Percentiles rank a stretch among this genome's conserved stretches.
phyloP scores from a whole-genome alignment of 495 filamentous ascomycete genomes.

The Xylaria palmicola region DNA sequence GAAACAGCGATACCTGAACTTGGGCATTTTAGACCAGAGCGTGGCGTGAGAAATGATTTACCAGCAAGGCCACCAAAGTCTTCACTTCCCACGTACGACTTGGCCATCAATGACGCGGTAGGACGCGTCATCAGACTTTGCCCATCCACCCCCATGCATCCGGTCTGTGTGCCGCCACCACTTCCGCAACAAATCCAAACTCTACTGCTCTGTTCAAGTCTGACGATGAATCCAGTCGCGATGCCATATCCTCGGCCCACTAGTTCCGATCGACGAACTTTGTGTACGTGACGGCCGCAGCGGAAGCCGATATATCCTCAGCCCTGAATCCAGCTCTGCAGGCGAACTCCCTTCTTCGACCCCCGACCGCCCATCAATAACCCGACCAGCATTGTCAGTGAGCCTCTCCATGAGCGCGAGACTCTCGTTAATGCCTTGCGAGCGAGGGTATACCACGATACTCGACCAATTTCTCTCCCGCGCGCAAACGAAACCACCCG shows the following conservation, averaged over 20 bases:
- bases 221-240: not conserved
- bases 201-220: conserved; percentile 29
- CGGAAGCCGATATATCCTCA: conserved; percentile 7
- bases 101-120: conserved; percentile 6
- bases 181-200: conserved; percentile 30
- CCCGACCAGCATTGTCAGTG: not conserved
- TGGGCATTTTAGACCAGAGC: not conserved
- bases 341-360: conserved; percentile 8
- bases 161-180: conserved; percentile 40
- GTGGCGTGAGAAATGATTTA: not conserved
- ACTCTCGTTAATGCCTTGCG: not conserved
- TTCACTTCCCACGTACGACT: conserved; percentile 5
- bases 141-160: conserved; percentile 44
- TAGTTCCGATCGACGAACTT: not conserved
- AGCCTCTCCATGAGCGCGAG: not conserved
- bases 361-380: conserved; percentile 1
- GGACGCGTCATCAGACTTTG: conserved; percentile 30
- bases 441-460: not conserved
- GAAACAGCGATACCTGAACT: too few species aligned
- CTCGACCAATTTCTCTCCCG: conserved; percentile 38
- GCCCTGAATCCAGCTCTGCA: conserved; percentile 6
- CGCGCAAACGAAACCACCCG: conserved; percentile 41
- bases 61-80: too few species aligned
- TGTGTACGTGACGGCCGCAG: conserved; percentile 11
- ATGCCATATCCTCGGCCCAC: conserved; percentile 11